Conservation (phyloP, 1,284 basidiomycete species). For the Ustanciosporium gigantosporum region DNA sequence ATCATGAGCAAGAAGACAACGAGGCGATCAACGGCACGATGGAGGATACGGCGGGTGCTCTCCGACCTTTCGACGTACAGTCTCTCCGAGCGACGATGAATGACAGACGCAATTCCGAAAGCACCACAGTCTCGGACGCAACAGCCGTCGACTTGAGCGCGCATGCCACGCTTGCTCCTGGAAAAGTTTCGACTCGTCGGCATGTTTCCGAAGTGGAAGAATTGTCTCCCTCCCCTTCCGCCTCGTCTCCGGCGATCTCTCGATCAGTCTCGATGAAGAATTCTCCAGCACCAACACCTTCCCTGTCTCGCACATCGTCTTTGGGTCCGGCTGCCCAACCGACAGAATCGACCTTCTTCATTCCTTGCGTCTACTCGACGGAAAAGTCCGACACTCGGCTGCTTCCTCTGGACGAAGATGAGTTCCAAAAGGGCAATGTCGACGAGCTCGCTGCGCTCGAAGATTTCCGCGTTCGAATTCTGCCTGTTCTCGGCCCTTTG, state of each 20-base stretch:
- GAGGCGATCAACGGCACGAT: neutral
- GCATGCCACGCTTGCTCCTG: slow-evolving; percentile 9
- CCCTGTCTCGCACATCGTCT: neutral
- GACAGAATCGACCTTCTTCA: slow-evolving; percentile 31
- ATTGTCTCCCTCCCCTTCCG: slow-evolving; percentile 23
- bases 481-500: slow-evolving; percentile 75
- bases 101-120: slow-evolving; percentile 16
- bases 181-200: slow-evolving; percentile 1
- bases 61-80: neutral
- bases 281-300: slow-evolving; percentile 2
- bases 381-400: slow-evolving; percentile 82
- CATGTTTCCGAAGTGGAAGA: slow-evolving; percentile 29
- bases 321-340: slow-evolving; percentile 3
- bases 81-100: neutral
- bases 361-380: slow-evolving; percentile 80
- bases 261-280: slow-evolving; percentile 22
- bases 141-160: slow-evolving; percentile 26
- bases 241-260: slow-evolving; percentile 21
- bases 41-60: neutral
- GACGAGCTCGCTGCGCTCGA: slow-evolving; percentile 89
- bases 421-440: slow-evolving; percentile 85
- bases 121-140: slow-evolving; percentile 27
- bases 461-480: slow-evolving; percentile 87
- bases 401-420: slow-evolving; percentile 86
- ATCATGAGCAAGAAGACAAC: slow-evolving; percentile 5